Base-by-base conservation (phyloP, 805 yeast species). In the Saccharomycopsis guyanensis region DNA sequence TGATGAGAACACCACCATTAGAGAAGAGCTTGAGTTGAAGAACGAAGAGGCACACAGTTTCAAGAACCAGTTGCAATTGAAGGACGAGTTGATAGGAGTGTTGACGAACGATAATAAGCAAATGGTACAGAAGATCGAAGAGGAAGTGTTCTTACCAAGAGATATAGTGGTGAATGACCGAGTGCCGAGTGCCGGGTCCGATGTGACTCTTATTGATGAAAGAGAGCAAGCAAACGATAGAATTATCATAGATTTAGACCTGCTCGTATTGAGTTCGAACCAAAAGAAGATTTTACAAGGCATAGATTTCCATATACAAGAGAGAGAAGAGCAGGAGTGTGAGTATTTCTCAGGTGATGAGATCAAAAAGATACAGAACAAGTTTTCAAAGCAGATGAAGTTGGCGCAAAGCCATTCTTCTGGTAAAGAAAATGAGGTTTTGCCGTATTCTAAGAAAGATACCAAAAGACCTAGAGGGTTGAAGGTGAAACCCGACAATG, bases 81-180 rank as follows among this genome's bases (percentile, higher is more conserved):
- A 44, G 18, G 51, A 46, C 20, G 53, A 50, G 12, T 32, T 46
- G 16, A 36, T 50, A 15, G 19, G 15, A 13, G 50, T 50, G n/a
- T 31, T 50, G 3, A 22, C 32, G 18, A 25, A 25, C 29, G 29
- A 25, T 10, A 10, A 25, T 10, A 25, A 25, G 29, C 29, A 25
- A 10, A 25, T 25, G 29, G 29, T 7, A 10, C 29, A 25, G 10
- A 25, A 25, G 10, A 7, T 25, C 10, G 29, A 25, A 10, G 29
- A 25, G 10, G 29, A 25, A 25, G 29, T 25, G 29, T 25, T 25
- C 29, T 7, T 25, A 25, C 37, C 25, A 3, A 42, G 39, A 18
- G 45, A 42, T 16, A 32, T 37, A 6, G 27, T 42, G 7, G 39
- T 32, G 8, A 32, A 34, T 20, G 16, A 41, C 3, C 6, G 22